phyloP scores from a whole-genome alignment of 148 eudicot species.

The Suaeda aralocaspica region DNA sequence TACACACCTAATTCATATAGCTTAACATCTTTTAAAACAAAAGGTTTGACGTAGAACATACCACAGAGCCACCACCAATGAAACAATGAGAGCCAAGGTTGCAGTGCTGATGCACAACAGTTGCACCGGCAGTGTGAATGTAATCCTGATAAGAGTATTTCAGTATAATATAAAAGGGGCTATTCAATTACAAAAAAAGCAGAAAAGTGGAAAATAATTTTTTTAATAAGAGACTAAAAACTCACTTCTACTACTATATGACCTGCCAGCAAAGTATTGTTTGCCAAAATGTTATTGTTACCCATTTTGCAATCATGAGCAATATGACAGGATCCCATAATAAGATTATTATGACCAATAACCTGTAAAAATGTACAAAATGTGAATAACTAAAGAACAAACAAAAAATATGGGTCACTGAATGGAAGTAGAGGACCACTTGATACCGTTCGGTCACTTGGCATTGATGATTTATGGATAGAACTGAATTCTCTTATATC shows the following conservation, averaged over 20 bases:
- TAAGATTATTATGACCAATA: conserved; percentile 81
- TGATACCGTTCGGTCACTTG: conserved; percentile 69
- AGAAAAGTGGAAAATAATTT: not conserved
- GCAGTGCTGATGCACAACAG: conserved; percentile 85
- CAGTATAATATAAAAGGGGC: not conserved
- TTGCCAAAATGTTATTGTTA: conserved; percentile 75
- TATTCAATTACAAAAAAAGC: not conserved
- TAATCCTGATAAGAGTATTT: conserved; percentile 48
- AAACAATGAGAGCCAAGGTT: conserved; percentile 79
- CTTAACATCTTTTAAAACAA: not conserved
- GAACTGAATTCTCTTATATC: conserved; percentile 89
- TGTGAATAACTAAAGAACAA: not conserved
- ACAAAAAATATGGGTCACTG: not conserved
- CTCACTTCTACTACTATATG: conserved; percentile 82
- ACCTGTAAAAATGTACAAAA: conserved; percentile 37
- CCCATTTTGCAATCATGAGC: conserved; percentile 99
- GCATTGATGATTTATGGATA: conserved; percentile 83
- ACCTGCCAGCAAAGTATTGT: conserved; percentile 83
- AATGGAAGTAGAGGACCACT: conserved; percentile 2
- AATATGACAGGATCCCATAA: conserved; percentile 92
- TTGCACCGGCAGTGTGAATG: conserved; percentile 84
- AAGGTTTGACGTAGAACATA: conserved; percentile 24
- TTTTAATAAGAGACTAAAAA: conserved; percentile 3
- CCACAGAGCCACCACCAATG: conserved; percentile 98
- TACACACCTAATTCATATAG: not conserved